Conservation (phyloP, 1,284 basidiomycete species). For the Pseudozyma pruni region DNA sequence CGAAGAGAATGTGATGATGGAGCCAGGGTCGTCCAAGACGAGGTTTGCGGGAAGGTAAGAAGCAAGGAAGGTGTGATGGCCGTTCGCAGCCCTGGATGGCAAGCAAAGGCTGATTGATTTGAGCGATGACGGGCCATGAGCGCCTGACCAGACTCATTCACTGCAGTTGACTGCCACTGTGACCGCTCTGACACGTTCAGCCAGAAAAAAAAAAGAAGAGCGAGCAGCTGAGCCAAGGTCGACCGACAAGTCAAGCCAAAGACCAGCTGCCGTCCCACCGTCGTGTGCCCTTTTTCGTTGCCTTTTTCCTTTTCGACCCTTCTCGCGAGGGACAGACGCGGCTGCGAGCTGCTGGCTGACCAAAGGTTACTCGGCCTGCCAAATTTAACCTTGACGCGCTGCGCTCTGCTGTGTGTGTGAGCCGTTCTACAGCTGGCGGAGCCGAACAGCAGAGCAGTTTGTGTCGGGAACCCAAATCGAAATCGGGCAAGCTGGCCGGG, state of each 20-base stretch:
- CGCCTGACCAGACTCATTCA: too few relatives aligned
- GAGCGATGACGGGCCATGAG: too few relatives aligned
- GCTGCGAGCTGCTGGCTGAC: too few relatives aligned
- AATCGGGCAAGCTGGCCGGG: background rate
- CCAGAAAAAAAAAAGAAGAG: background rate
- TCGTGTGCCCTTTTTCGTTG: background rate
- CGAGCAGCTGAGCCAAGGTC: background rate
- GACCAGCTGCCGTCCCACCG: too few relatives aligned
- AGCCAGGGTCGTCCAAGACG: slow-evolving; percentile 11
- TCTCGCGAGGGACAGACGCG: background rate
- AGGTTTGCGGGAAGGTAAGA: slow-evolving; percentile 8
- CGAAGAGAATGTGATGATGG: too few relatives aligned
- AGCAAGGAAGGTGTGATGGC: slow-evolving; percentile 1
- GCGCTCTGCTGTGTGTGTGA: too few relatives aligned
- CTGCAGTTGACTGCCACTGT: too few relatives aligned
- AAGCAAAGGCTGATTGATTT: too few relatives aligned
- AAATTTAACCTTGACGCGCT: too few relatives aligned
- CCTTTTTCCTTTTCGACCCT: background rate
- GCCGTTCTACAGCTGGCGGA: too few relatives aligned
- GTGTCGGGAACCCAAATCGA: slow-evolving; percentile 6
- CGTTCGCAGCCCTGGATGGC: background rate
- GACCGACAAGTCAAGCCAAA: slow-evolving; percentile 1
- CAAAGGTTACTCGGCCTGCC: too few relatives aligned
- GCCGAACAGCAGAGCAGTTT: slow-evolving; percentile 5
- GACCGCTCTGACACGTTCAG: too few relatives aligned